Evolutionary conservation across 345 rosid species (phyloP).

Genomic region (Melaleuca quinquenervia): DNA sequence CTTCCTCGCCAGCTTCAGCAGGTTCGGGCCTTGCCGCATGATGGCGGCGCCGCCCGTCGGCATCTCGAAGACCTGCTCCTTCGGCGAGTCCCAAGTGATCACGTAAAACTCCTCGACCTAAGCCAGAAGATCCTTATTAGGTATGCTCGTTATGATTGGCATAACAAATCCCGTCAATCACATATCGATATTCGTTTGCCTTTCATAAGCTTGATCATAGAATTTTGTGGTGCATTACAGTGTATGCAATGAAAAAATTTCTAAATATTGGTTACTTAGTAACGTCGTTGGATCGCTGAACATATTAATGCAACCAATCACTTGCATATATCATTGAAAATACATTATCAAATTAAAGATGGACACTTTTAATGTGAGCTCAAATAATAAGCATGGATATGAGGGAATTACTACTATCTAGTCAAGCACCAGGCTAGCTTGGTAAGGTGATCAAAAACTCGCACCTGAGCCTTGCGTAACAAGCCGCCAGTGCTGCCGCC

Average conservation of each 20-base stretch:
- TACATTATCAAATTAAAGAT: too few relatives aligned
- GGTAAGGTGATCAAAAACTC: background rate
- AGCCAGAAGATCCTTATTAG: background rate
- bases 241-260: too few relatives aligned
- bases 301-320: too few relatives aligned
- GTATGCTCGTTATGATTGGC: background rate
- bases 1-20: constrained; percentile 84
- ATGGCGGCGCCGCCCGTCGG: constrained; percentile 79
- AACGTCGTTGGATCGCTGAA: too few relatives aligned
- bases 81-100: constrained; percentile 88
- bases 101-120: constrained; percentile 89
- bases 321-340: too few relatives aligned
- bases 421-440: background rate
- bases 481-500: constrained; percentile 87
- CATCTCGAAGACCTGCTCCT: constrained; percentile 90
- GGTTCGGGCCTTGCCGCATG: constrained; percentile 79
- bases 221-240: too few relatives aligned
- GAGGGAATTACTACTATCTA: too few relatives aligned
- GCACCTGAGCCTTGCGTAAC: constrained; percentile 64
- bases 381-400: too few relatives aligned
- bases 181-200: too few relatives aligned
- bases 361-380: too few relatives aligned
- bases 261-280: too few relatives aligned
- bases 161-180: background rate
- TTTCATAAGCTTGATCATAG: too few relatives aligned